Base-by-base conservation (phyloP, 2,329 filamentous ascomycete genomes). In the Aspergillus chevalieri region DNA sequence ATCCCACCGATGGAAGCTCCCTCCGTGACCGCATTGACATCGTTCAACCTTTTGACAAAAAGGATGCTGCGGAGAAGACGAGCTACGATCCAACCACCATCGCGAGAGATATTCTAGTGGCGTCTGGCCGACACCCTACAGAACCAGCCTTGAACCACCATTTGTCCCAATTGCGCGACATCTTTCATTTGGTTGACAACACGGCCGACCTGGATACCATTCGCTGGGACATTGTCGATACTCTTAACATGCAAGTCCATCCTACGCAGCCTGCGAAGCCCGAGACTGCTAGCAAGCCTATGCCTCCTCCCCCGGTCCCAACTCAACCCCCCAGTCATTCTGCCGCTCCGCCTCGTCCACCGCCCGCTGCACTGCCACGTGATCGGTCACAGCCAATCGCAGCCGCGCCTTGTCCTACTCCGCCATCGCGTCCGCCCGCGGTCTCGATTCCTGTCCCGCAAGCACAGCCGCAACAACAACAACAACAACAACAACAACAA, bases 11-110 rank as follows among this genome's bases (percentile, higher is more conserved):
- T 46, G 57, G 47, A 34, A 44, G 33, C 12, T 38, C 45, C 62
- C 36, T 72, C 44, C 59, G 62, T 57, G 46, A 61, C 53, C 59
- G 68, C 53, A 4, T 55, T 47, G 60, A 68, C 43, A 58, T 78
- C 33, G 73, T 77, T 3, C 69, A 76, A 53, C 68, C 70, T 0
- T 59, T 83, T 14, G 60, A 68, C 3, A 57, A 59, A 45, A 53
- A 54, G 21, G 65, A 74, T 45, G 67, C 69, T 3, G 52, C 69
- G 4, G 51, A 72, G 22, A 78, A 77, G 52, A 72, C 72, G 5
- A 72, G 66, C 14, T 86, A 86, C 59, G 75, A 85, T 58, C 74
- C 78, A 1, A 73, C 75, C 42, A 85, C 81, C 0, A 83, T 86
- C 52, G 83, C 82, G 4, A 70, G 81, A 46, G 82, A 85, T 60